phyloP scores from a whole-genome alignment of 2,329 filamentous ascomycete species.

The Pseudogymnoascus sp. region DNA sequence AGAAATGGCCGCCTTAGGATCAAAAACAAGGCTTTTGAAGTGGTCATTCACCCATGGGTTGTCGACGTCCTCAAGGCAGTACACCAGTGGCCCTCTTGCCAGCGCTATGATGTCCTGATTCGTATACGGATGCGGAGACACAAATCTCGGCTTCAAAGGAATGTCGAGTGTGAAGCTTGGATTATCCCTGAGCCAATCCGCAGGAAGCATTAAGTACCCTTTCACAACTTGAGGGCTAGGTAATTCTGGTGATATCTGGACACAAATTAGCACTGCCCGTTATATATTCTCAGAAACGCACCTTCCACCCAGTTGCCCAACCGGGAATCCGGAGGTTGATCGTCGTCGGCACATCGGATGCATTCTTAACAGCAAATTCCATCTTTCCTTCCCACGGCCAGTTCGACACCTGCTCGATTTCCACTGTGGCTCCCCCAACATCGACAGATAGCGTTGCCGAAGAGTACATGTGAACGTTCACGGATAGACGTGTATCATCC shows the following conservation, averaged over 20 bases:
- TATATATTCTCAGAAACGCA: conserved; percentile 14
- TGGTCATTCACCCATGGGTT: conserved; percentile 48
- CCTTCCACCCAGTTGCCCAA: conserved; percentile 37
- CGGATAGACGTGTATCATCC: conserved; percentile 17
- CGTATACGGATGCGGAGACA: conserved; percentile 47
- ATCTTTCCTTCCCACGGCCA: conserved; percentile 51
- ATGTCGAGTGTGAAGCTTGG: conserved; percentile 37
- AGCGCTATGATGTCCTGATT: conserved; percentile 46
- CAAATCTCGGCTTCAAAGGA: conserved; percentile 39
- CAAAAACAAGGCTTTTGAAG: conserved; percentile 34
- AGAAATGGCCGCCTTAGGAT: conserved; percentile 13
- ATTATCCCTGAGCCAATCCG: conserved; percentile 33
- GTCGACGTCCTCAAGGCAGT: conserved; percentile 52
- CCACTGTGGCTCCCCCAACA: conserved; percentile 28
- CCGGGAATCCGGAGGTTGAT: conserved; percentile 45
- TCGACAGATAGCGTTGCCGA: conserved; percentile 37
- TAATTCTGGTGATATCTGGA: conserved; percentile 13
- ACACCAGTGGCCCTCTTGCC: conserved; percentile 49
- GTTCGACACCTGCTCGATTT: conserved; percentile 41
- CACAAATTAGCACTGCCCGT: not conserved
- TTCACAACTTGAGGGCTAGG: conserved; percentile 28
- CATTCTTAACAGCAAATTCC: conserved; percentile 34
- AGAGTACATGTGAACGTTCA: conserved; percentile 51
- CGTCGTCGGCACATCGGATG: conserved; percentile 27
- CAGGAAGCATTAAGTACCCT: conserved; percentile 41